phyloP scores from a whole-genome alignment of 2,329 filamentous ascomycete genomes.

The Podosphaera aphanis region DNA sequence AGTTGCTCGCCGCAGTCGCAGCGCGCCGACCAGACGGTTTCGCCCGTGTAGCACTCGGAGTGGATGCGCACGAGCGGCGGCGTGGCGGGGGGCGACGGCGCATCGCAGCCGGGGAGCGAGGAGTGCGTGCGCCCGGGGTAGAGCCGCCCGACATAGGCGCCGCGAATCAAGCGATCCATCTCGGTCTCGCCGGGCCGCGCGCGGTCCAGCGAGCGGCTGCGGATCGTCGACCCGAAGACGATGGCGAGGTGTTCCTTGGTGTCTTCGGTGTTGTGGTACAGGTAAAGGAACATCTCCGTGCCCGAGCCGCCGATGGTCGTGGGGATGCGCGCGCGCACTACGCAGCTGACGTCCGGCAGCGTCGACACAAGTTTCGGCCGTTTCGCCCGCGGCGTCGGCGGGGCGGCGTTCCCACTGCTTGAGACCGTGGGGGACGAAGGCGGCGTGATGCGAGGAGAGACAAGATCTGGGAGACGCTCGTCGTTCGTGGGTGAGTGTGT shows the following conservation, averaged over 20 bases:
- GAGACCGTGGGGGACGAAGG: not conserved
- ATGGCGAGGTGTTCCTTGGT: slow-evolving; percentile 94
- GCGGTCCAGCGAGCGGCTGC: slow-evolving; percentile 48
- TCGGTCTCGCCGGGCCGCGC: slow-evolving; percentile 57
- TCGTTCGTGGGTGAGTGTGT: not conserved
- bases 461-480: not conserved
- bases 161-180: slow-evolving; percentile 77
- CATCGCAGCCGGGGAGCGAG: not conserved
- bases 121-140: slow-evolving; percentile 54
- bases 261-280: slow-evolving; percentile 83
- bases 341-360: slow-evolving; percentile 71
- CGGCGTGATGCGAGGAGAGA: not conserved
- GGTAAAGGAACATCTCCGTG: slow-evolving; percentile 88
- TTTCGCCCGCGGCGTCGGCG: slow-evolving; percentile 2
- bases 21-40: slow-evolving; percentile 92
- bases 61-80: slow-evolving; percentile 80
- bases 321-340: slow-evolving; percentile 83
- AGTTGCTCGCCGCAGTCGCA: slow-evolving; percentile 97
- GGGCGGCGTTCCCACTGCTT: not conserved
- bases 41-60: slow-evolving; percentile 93
- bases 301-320: slow-evolving; percentile 43
- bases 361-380: slow-evolving; percentile 49
- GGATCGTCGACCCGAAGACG: slow-evolving; percentile 74
- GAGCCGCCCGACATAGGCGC: slow-evolving; percentile 72
- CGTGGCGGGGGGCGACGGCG: not conserved